Base-by-base conservation (phyloP, 169 alveolate species). In the Babesia caballi region DNA sequence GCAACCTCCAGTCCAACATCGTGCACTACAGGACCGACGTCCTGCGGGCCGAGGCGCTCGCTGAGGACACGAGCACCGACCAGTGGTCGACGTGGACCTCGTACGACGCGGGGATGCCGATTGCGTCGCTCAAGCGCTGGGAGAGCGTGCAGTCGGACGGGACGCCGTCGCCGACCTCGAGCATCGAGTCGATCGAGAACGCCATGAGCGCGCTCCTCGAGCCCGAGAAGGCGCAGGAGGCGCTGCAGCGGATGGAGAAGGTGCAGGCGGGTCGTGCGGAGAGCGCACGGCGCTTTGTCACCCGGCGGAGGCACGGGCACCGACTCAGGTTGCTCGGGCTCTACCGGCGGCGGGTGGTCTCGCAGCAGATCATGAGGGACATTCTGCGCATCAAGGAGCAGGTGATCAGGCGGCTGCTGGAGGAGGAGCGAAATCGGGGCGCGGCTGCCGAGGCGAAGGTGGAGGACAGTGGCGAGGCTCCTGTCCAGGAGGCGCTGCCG, bases 1-100 rank as follows among this genome's bases (percentile, higher is more conserved):
- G 73, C 61, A 63, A 63, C 60, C 28, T 63, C 36, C 47, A 49
- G 40, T 17, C 73, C 46, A 63, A 60, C 21, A 46, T 47, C 11
- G 50, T 32, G 23, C 60, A 63, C 19, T 63, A 63, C 19, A 21
- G 73, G 44, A 63, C 28, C 9, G 73, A 63, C 28, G 51, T 63
- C 14, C 30, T 63, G 25, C 58, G 49, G 15, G 73, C 28, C 30
- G 73, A 63, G 21, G 17, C 58, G 35, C 14, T 32, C 25, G 73
- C 59, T 0, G 73, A 63, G n/a, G 73, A 63, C 12, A n/a, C n/a
- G 19, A 21, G 32, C 7, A 27, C 15, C 28, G 51, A 38, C 35
- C 5, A 7, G 1, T 57, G 67, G 67, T n/a, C 44, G n/a, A 38
- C 7, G 17, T 59, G 66, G 66, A 33, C 44, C 7, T 8, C 14